phyloP scores from a whole-genome alignment of 1,284 basidiomycete genomes.

The Somion occarium region DNA sequence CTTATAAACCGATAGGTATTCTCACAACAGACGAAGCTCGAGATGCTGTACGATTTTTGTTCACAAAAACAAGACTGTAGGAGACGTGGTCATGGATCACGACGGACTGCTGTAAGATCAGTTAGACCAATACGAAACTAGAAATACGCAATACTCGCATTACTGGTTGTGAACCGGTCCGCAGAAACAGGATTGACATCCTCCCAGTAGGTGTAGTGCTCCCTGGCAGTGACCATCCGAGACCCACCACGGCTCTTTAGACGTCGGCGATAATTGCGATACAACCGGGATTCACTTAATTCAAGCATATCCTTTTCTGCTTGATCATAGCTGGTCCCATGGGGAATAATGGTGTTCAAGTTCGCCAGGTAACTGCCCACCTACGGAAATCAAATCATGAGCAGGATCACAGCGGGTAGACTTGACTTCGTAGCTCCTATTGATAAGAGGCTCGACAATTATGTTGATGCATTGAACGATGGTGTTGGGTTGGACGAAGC shows the following conservation, averaged over 20 bases:
- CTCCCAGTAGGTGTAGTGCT: neutral
- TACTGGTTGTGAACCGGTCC: neutral
- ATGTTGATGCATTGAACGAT: neutral
- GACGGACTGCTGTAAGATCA: no score
- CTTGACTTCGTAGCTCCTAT: neutral
- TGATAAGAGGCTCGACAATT: neutral
- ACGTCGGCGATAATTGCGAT: neutral
- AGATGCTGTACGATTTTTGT: no score
- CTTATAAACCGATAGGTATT: no score
- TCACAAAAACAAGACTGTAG: no score
- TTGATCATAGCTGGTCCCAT: neutral
- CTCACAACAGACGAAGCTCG: no score
- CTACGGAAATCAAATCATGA: neutral
- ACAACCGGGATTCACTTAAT: neutral
- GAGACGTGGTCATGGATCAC: no score
- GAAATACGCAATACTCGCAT: no score
- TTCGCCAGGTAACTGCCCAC: neutral
- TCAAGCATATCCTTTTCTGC: neutral
- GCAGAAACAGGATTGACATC: neutral
- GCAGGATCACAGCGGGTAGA: neutral
- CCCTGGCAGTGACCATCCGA: neutral
- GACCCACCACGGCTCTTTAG: neutral
- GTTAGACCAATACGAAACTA: no score
- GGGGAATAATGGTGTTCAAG: neutral
- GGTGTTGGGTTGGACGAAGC: neutral